Conservation (phyloP, 139 green algal species). For the Astrephomene gubernaculifera region DNA sequence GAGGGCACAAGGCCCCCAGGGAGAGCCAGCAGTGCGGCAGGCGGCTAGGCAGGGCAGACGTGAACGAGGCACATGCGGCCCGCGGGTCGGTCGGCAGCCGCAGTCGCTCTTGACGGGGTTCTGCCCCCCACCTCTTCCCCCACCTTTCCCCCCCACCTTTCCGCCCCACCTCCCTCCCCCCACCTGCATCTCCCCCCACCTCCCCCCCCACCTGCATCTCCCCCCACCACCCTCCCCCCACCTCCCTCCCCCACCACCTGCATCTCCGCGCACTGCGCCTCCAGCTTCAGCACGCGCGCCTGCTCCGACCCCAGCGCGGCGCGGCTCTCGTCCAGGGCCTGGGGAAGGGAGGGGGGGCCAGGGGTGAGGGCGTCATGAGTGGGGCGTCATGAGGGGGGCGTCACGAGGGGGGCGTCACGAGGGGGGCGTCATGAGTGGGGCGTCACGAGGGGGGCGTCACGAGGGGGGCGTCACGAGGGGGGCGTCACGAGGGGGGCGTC, state of each 20-base stretch:
- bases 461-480: too few species aligned
- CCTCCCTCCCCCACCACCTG: constrained; percentile 35
- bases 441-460: too few species aligned
- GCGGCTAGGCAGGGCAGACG: not conserved
- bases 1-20: not conserved
- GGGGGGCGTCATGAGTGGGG: too few species aligned
- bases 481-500: too few species aligned
- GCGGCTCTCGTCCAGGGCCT: constrained; percentile 49
- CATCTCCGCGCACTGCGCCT: constrained; percentile 72
- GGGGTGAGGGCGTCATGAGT: too few species aligned
- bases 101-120: not conserved
- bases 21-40: not conserved
- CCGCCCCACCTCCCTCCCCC: not conserved
- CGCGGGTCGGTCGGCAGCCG: not conserved
- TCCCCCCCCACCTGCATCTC: not conserved
- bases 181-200: not conserved
- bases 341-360: too few species aligned
- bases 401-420: too few species aligned
- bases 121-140: not conserved
- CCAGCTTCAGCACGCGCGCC: constrained; percentile 61
- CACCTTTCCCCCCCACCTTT: too few species aligned
- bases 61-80: not conserved
- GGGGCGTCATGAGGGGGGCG: too few species aligned
- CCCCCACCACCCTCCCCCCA: not conserved
- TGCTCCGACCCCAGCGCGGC: constrained; percentile 61